Conservation (phyloP, 2,329 filamentous ascomycete species). For the Ceratocystis alfenasii region DNA sequence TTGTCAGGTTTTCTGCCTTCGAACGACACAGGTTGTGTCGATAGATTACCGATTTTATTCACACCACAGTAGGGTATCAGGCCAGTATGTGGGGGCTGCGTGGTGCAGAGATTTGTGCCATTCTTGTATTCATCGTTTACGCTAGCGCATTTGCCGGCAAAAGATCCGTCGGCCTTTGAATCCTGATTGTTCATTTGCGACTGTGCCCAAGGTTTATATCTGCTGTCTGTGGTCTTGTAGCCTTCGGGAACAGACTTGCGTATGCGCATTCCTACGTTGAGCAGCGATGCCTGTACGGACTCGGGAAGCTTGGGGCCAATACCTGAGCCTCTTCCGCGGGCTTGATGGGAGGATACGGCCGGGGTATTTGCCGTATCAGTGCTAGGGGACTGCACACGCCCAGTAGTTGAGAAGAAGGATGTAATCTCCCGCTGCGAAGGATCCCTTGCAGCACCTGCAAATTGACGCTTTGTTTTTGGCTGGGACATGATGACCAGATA, state of each 20-base stretch:
- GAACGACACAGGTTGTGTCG: conserved; percentile 41
- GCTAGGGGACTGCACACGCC: conserved; percentile 17
- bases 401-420: conserved; percentile 41
- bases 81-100: conserved; percentile 40
- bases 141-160: no score
- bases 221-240: conserved; percentile 56
- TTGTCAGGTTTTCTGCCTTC: conserved; percentile 25
- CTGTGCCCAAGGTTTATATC: conserved; percentile 2
- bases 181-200: no score
- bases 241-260: conserved; percentile 88
- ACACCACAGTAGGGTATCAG: conserved; percentile 72
- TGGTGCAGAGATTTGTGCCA: conserved; percentile 23
- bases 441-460: conserved; percentile 47
- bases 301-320: conserved; percentile 43
- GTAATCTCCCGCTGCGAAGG: conserved; percentile 51
- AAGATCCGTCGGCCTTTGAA: no score
- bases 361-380: conserved; percentile 25
- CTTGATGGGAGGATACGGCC: conserved; percentile 25
- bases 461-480: conserved; percentile 48
- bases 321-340: conserved; percentile 13
- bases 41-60: conserved; percentile 59
- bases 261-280: conserved; percentile 86
- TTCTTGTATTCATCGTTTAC: no score
- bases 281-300: conserved; percentile 65
- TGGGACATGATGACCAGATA: conserved; percentile 35